Conservation (phyloP, 768 basidiomycete species). For the Suillus sp. region DNA sequence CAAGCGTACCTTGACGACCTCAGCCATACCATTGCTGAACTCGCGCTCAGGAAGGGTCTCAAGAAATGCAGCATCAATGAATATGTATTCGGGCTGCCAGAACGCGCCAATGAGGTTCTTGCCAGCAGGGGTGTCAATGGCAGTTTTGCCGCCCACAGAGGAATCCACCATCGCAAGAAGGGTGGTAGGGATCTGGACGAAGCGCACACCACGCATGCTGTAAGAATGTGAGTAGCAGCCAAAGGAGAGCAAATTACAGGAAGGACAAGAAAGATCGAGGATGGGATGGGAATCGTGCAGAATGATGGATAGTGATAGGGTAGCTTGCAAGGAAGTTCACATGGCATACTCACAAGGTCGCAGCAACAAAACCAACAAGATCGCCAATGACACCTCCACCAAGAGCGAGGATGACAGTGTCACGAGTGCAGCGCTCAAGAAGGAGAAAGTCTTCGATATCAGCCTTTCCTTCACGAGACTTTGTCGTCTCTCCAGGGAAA, state of each 20-base stretch:
- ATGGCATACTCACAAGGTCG: conserved; percentile 76
- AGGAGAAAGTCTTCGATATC: conserved; percentile 93
- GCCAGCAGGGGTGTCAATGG: conserved; percentile 97
- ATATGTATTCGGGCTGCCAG: conserved; percentile 97
- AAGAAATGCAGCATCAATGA: conserved; percentile 95
- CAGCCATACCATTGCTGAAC: conserved; percentile 99
- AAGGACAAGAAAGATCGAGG: conserved; percentile 10
- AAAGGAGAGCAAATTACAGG: background rate
- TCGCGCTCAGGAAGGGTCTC: conserved; percentile 90
- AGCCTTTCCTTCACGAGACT: conserved; percentile 90
- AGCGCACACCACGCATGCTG: conserved; percentile 96
- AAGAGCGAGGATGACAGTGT: conserved; percentile 89
- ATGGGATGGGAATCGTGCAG: background rate
- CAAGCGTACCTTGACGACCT: conserved; percentile 84
- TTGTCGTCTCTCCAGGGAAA: conserved; percentile 90
- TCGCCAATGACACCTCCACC: conserved; percentile 99
- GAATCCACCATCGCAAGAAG: conserved; percentile 99
- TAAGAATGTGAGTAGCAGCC: conserved; percentile 10
- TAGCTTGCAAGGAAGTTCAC: background rate
- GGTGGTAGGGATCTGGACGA: conserved; percentile 96
- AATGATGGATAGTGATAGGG: background rate
- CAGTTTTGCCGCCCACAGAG: conserved; percentile 96
- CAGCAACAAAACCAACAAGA: conserved; percentile 93
- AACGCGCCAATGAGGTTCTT: conserved; percentile 99
- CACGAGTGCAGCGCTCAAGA: conserved; percentile 84